Conservation (phyloP, 305 asterid species). For the Fraxinus xanthoxyloides region DNA sequence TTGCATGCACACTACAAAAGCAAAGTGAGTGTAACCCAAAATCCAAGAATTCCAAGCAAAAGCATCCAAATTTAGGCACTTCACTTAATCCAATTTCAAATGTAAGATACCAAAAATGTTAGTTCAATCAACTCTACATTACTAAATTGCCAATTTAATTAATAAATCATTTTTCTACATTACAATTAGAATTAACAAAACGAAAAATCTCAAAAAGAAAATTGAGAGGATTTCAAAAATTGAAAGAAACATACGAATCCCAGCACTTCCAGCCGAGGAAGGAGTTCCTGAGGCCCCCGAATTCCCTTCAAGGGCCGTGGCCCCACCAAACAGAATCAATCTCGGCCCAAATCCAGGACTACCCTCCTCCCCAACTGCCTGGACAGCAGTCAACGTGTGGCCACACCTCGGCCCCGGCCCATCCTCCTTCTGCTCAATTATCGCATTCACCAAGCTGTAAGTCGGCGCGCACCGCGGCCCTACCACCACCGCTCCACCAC, state of each 20-base stretch:
- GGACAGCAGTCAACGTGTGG: slow-evolving; percentile 90
- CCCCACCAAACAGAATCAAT: slow-evolving; percentile 89
- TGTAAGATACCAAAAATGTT: slow-evolving; percentile 9
- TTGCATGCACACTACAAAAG: slow-evolving; percentile 8
- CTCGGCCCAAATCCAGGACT: slow-evolving; percentile 80
- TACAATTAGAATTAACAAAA: background rate
- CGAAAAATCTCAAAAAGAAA: slow-evolving; percentile 8
- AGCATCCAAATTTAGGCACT: background rate
- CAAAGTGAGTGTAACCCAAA: background rate
- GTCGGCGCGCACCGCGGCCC: slow-evolving; percentile 95
- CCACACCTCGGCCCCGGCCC: slow-evolving; percentile 99
- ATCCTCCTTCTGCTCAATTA: slow-evolving; percentile 85
- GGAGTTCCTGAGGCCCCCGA: slow-evolving; percentile 89
- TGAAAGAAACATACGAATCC: slow-evolving; percentile 68
- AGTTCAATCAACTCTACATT: slow-evolving; percentile 8
- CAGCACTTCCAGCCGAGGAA: slow-evolving; percentile 96
- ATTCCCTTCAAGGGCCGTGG: slow-evolving; percentile 97
- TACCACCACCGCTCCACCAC: slow-evolving; percentile 43
- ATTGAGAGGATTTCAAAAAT: background rate
- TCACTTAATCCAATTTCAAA: background rate
- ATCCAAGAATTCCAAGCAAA: background rate
- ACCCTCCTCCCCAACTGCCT: slow-evolving; percentile 97
- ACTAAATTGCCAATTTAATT: slow-evolving; percentile 5
- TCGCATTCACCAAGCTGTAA: slow-evolving; percentile 66
- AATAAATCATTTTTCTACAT: slow-evolving; percentile 14